Evolutionary conservation across 352 stramenopile species (phyloP), one percentile per base, ranked within the genome.

Genomic region (Hyaloperonospora brassicae): DNA sequence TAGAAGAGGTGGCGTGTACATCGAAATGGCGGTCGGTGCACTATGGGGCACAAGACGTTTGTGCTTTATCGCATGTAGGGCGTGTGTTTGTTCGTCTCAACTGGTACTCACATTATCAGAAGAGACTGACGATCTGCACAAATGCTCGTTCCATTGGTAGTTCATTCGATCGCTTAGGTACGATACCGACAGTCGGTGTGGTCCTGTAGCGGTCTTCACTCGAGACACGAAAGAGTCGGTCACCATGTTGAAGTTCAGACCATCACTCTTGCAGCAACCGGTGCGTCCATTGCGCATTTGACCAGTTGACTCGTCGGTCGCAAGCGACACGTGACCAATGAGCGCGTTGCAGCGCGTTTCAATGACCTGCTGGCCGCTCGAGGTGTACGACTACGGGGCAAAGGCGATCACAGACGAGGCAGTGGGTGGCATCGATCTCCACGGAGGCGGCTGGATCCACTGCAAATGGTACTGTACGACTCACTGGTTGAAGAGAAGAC

Each of bases 321-420:
- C 8, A 21, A 31, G n/a, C 21, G 23, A 48, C 14, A 23, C 27
- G 27, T 34, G 21, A 43, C 13, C 7, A 21, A 49, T 41, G 54
- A 64, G 30, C 31, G 59, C 25, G 30, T n/a, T 50, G 36, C 40
- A 30, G 27, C 41, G 14, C 8, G 3, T 17, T 38, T 6, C 22
- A 23, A 14, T 43, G 11, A 24, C 34, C 31, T 41, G 34, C 12
- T 88, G 78, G 78, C 38, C 65, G 12, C 47, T 25, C 5, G 52
- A 71, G 8, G 30, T 86, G 40, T 88, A 81, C 57, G 72, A 88
- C 64, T 82, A 82, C 47, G 59, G 61, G 25, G 41, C 9, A 23
- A 52, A 55, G n/a, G 30, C 39, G 14, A 72, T 88, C 49, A 65
- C 61, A 0, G 73, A 86, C 44, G 40, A 46, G 10, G 67, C 64